Base-by-base conservation (phyloP, 2,329 filamentous ascomycete species). In the Fusarium cicatricum region DNA sequence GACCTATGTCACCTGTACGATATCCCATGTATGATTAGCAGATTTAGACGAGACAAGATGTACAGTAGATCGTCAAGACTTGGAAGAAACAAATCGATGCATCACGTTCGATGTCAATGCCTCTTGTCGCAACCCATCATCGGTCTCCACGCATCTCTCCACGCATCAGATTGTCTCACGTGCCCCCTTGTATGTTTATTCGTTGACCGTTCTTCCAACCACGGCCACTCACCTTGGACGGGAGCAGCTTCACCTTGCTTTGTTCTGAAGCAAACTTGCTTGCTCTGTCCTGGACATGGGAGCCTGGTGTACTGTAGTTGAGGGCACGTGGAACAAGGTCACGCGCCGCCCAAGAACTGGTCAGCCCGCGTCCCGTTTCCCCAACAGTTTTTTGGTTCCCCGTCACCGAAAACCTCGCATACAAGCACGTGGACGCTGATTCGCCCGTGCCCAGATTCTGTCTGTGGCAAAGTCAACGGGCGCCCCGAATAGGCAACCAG, bases 351-450 rank as follows among this genome's bases (percentile, higher is more conserved):
- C 45, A 32, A 58, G 49, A 58, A 62, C 48, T 51, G 53, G 43
- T 57, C 52, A 64, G 38, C 44, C 29, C 36, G 55, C 45, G 60
- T 62, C 50, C 45, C 14, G 29, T 40, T 58, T 26, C 46, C 61
- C 52, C 61, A 64, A 64, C 61, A 64, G 49, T 51, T 61, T 63
- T 63, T n/a, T 38, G 2, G 47, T 44, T 43, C 34, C 46, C 50
- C 60, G 58, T 57, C 53, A 47, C 55, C 54, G 40, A 32, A 45
- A n/a, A n/a, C n/a, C n/a, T n/a, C n/a, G n/a, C n/a, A n/a, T n/a
- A n/a, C 49, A 63, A 66, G 52, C 52, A 52, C 56, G 52, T 58
- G 36, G 43, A 55, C 46, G 32, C 44, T 55, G 44, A 66, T 68
- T 68, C 55, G 62, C 9, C 40, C 46, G 44, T 45, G 19, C 40